Percentiles rank a stretch among this genome's conserved stretches.
Evolutionary conservation across 148 eudicot genomes (phyloP).

Genomic region (Camellia lanceoleosa): DNA sequence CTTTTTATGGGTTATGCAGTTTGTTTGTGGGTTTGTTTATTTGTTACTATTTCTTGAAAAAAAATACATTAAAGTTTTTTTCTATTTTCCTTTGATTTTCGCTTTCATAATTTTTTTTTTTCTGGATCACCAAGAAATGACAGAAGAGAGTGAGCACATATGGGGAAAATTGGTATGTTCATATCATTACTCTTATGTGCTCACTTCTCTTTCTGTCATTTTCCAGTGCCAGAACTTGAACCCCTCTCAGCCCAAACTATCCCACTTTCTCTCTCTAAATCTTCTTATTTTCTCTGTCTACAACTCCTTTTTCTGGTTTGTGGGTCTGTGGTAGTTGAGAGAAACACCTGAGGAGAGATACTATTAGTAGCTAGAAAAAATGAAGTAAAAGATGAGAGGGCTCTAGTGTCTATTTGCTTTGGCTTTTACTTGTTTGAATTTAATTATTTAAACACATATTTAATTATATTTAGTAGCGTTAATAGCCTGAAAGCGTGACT

Average conservation of each 20-base stretch:
- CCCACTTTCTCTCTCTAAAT: neutral
- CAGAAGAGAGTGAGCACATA: slow-evolving; percentile 86
- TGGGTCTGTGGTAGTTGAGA: slow-evolving; percentile 1
- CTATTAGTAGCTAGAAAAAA: neutral
- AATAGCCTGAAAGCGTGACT: slow-evolving; percentile 31
- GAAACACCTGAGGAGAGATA: neutral
- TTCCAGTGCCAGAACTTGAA: slow-evolving; percentile 3
- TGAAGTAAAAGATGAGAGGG: neutral
- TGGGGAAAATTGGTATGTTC: slow-evolving; percentile 35
- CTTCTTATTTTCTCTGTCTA: neutral
- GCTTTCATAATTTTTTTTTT: too few species aligned
- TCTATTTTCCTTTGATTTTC: neutral
- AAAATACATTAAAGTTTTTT: neutral
- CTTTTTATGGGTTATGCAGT: neutral
- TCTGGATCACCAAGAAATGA: slow-evolving; percentile 31
- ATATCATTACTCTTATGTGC: slow-evolving; percentile 58
- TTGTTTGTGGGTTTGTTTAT: neutral
- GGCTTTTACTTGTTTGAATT: neutral
- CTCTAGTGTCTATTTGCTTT: neutral
- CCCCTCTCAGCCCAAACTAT: neutral
- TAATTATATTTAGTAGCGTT: slow-evolving; percentile 5
- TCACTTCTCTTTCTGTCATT: slow-evolving; percentile 70
- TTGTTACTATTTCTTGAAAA: neutral
- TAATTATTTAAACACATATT: slow-evolving; percentile 13
- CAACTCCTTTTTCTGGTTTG: neutral